Conservation (phyloP, 2,329 filamentous ascomycete species). For the Triangularia verruculosa region DNA sequence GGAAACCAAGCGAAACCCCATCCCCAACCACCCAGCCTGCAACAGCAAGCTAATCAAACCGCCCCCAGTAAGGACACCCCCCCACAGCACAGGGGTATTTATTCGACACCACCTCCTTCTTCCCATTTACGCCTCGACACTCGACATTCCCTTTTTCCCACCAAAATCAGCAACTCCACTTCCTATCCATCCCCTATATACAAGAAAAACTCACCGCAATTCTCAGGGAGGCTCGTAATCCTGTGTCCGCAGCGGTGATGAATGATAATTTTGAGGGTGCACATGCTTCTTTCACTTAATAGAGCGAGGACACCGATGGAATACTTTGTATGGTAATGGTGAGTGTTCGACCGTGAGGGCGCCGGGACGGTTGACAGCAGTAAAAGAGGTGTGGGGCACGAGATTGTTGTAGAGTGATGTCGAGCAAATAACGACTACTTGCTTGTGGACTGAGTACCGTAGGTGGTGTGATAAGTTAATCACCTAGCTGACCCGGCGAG, state of each 20-base stretch:
- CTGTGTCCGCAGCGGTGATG: slow-evolving; percentile 34
- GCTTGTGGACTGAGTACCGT: too few relatives aligned
- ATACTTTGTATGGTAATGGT: too few relatives aligned
- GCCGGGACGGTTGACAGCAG: too few relatives aligned
- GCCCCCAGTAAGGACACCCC: slow-evolving; percentile 30
- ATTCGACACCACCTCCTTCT: slow-evolving; percentile 30
- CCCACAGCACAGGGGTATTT: slow-evolving; percentile 33
- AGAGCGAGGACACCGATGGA: too few relatives aligned
- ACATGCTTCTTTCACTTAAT: slow-evolving; percentile 25
- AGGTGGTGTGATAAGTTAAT: too few relatives aligned
- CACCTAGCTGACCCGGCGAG: too few relatives aligned
- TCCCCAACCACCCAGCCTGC: too few relatives aligned
- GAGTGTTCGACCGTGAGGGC: too few relatives aligned
- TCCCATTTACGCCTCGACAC: slow-evolving; percentile 26
- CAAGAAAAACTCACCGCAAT: slow-evolving; percentile 20
- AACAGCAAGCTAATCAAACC: slow-evolving; percentile 24
- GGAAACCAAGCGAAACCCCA: too few relatives aligned
- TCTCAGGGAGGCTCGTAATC: slow-evolving; percentile 32
- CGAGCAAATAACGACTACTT: too few relatives aligned
- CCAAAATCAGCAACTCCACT: not conserved
- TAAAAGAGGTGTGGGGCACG: too few relatives aligned
- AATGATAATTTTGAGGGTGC: slow-evolving; percentile 32
- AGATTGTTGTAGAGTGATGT: too few relatives aligned
- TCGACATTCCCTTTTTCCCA: slow-evolving; percentile 23
- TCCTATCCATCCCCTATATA: not conserved